These are phyloP conservation scores for Hirsutella minnesotensis DNA, from an alignment of 2,329 filamentous ascomycete genomes.

Conservation along the genomic window DNA sequence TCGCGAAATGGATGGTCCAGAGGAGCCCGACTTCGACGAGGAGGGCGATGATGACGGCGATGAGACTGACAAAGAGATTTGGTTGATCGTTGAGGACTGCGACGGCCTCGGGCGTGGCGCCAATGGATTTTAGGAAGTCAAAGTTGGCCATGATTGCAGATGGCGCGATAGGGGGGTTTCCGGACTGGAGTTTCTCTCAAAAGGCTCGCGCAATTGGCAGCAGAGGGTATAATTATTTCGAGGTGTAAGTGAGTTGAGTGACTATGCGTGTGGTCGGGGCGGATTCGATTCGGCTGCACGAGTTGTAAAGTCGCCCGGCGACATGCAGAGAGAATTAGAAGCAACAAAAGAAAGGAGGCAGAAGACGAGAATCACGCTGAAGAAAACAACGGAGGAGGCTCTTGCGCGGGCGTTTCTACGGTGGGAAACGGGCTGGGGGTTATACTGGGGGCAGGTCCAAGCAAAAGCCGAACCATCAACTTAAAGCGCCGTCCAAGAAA, in stretches of 20 bases:
- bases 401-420: background rate
- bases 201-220: background rate
- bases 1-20: conserved; percentile 49
- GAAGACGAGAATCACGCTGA: too few relatives aligned
- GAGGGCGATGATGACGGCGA: conserved; percentile 40
- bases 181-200: background rate
- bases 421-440: background rate
- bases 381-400: background rate
- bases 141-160: conserved; percentile 35
- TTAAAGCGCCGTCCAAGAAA: too few relatives aligned
- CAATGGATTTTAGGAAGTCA: conserved; percentile 43
- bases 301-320: too few relatives aligned
- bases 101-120: conserved; percentile 45
- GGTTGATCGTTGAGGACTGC: conserved; percentile 51
- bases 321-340: too few relatives aligned
- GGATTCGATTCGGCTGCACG: too few relatives aligned
- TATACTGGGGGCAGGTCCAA: too few relatives aligned
- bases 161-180: background rate
- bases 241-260: too few relatives aligned
- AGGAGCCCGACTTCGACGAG: conserved; percentile 33
- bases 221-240: too few relatives aligned
- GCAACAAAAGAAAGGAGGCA: too few relatives aligned
- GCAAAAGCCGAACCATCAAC: too few relatives aligned
- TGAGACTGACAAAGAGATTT: conserved; percentile 42
- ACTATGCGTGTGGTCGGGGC: too few relatives aligned